Conservation (phyloP, 805 yeast species). For the Pichia cabralensis region DNA sequence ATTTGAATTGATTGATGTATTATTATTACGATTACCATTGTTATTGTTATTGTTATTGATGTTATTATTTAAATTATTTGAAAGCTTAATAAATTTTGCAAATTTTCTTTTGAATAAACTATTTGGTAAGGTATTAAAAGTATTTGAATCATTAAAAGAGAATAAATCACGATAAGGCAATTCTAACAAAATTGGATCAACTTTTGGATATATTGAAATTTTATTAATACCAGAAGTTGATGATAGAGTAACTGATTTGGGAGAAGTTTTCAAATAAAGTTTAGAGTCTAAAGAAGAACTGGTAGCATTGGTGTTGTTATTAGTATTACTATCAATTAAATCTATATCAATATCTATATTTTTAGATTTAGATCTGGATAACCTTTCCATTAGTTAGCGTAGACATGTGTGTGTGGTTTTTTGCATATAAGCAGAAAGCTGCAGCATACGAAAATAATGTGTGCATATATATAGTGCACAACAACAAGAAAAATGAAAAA, state of each 20-base stretch:
- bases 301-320: background rate
- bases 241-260: background rate
- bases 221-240: too few species aligned
- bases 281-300: background rate
- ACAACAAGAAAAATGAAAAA: too few species aligned
- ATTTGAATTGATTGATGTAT: constrained; percentile 1
- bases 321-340: background rate
- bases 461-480: too few species aligned
- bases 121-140: constrained; percentile 53
- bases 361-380: background rate
- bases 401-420: too few species aligned
- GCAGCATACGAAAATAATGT: too few species aligned
- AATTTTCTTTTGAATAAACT: constrained; percentile 27
- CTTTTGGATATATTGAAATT: constrained; percentile 13
- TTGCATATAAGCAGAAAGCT: too few species aligned
- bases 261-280: background rate
- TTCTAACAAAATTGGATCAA: constrained; percentile 35
- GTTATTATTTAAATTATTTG: constrained; percentile 28
- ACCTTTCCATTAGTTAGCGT: background rate
- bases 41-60: background rate
- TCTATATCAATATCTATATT: background rate
- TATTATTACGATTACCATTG: background rate
- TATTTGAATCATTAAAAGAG: constrained; percentile 46
- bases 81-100: constrained; percentile 29
- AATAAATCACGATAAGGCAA: constrained; percentile 63